Base-by-base conservation (phyloP, 805 yeast species). In the Saccharomyces mikatae region DNA sequence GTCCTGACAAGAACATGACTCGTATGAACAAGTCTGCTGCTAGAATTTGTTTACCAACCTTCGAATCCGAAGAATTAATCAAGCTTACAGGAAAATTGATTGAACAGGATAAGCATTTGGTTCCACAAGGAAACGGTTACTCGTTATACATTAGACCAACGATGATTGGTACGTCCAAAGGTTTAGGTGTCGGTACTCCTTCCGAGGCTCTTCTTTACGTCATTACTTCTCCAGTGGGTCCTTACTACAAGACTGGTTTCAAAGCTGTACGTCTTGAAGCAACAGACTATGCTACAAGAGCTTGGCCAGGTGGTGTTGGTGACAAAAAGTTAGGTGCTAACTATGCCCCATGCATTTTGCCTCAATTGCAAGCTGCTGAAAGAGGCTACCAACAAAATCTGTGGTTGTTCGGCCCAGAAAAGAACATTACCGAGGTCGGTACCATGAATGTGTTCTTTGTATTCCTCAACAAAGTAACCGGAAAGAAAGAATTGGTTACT, bases 221-320 rank as follows among this genome's bases (percentile, higher is more conserved):
- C 48, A 91, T 92, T 71, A 86, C 92, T 47, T 89, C 96, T 17
- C 98, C 98, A 29, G 98, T 92, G 30, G 98, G 98, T 51, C 97
- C 98, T 27, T 94, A 92, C 80, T 89, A 87, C 75, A 80, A 86
- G 66, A 87, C 96, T 21, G 97, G 98, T 21, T 92, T 92, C 83
- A 90, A 91, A 75, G 97, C 98, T 46, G 96, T 94, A 53, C 79
- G 82, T 58, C 80, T 94, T 60, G 97, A 92, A 75, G 97, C 98
- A 61, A 91, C 97, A 36, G 96, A 89, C 69, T 84, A 88, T 64
- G 96, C 96, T 51, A 91, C 91, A 32, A 87, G 99, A 77, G 98
- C 99, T 30, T 92, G 98, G 98, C 98, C 98, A 69, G 96, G 96
- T 67, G 99, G 98, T 72, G 90, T 84, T 64, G 99, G 99, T 74